phyloP scores from a whole-genome alignment of 306 rosid genomes.

The Cicer chorassanicum region DNA sequence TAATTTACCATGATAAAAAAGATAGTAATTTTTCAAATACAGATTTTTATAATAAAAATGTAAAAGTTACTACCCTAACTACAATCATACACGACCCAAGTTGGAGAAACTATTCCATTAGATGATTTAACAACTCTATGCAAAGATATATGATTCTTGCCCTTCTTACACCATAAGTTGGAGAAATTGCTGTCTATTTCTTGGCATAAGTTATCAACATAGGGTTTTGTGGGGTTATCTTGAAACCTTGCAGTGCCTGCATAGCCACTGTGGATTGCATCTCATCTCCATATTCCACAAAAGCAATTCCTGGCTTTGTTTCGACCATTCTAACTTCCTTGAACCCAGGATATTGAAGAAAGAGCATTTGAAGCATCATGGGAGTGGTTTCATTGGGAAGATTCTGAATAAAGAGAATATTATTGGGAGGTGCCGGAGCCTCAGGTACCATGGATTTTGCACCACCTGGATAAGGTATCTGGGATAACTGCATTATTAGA shows the following conservation, averaged over 20 bases:
- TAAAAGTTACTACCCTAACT: slow-evolving; percentile 37
- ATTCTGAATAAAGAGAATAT: slow-evolving; percentile 89
- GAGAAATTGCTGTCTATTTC: slow-evolving; percentile 56
- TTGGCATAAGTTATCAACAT: slow-evolving; percentile 97
- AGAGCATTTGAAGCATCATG: slow-evolving; percentile 98
- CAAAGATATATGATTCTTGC: slow-evolving; percentile 37
- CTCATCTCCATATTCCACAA: slow-evolving; percentile 90
- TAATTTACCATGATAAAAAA: neutral
- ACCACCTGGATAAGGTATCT: slow-evolving; percentile 90
- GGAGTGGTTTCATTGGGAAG: slow-evolving; percentile 91
- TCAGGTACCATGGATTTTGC: slow-evolving; percentile 79
- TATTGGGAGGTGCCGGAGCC: slow-evolving; percentile 99
- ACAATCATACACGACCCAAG: slow-evolving; percentile 44
- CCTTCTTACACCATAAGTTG: slow-evolving; percentile 25
- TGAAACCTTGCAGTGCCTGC: slow-evolving; percentile 93
- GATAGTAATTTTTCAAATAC: slow-evolving; percentile 34
- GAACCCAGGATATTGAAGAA: slow-evolving; percentile 87
- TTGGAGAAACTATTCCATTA: slow-evolving; percentile 43
- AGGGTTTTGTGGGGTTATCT: slow-evolving; percentile 87
- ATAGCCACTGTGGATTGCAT: slow-evolving; percentile 88
- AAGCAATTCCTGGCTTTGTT: slow-evolving; percentile 96
- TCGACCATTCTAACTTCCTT: slow-evolving; percentile 99
- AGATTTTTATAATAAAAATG: slow-evolving; percentile 31
- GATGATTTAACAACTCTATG: slow-evolving; percentile 38
- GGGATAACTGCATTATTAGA: slow-evolving; percentile 59